Base-by-base conservation (phyloP, 129 eudicot genomes). In the Escallonia herrerae region DNA sequence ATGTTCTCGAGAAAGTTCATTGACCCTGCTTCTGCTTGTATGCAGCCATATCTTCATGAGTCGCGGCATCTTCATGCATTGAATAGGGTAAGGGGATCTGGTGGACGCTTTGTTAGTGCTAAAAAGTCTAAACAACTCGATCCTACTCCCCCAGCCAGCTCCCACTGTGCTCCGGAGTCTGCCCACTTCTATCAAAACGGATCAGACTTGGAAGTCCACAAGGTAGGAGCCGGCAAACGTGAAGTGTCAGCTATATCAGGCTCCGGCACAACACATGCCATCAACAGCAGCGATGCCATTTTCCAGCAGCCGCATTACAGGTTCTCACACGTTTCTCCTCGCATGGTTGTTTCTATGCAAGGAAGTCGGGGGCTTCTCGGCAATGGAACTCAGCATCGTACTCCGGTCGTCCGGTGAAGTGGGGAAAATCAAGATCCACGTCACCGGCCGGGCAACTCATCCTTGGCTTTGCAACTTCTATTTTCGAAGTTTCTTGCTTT, bases 361-460 rank as follows among this genome's bases (percentile, higher is more conserved):
- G 83, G 79, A 37, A 74, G 47, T 59, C 61, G 76, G 39, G 83
- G 72, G 40, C 61, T 70, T 41, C 54, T 71, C 71, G 60, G 68
- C 67, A 66, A 56, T 22, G 77, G 81, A 44, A 66, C 52, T 43
- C 84, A 58, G 51, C 76, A 67, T 67, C 63, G 68, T 41, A 84
- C 82, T 60, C 71, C 82, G 1, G 67, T 76, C 15, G 78, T 79
- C 74, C 79, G 89, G 91, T 87, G 95, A 80, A 43, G 72, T 53
- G 9, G 70, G 56, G 51, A 64, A 6, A 46, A 8, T 33, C 43
- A 37, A 45, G 46, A 38, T 54, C 40, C 70, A 6, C 37, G 8
- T 42, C 79, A 79, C 84, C 73, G 82, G 83, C 5, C 56, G 43
- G 95, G 95, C 97, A 86, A 90, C 76, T 90, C 97, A 90, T 90